These are phyloP conservation scores for Cephaloascus fragrans DNA, from an alignment of 805 yeast genomes.

Conservation along the genomic window DNA sequence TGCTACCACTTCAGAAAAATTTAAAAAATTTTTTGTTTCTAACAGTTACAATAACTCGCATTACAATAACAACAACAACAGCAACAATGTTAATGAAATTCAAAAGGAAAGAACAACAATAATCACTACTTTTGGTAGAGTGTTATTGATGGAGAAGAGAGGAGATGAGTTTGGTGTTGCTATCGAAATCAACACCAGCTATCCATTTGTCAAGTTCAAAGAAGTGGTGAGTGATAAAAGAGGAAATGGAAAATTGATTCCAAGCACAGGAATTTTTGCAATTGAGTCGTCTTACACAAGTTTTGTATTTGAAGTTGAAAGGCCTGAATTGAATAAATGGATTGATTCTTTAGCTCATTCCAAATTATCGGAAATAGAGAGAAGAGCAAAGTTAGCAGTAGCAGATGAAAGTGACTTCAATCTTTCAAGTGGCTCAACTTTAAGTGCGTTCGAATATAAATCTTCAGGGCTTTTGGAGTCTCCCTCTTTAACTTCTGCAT, in stretches of 20 bases:
- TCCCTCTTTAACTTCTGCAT: neutral
- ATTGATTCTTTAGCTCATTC: conserved; percentile 42
- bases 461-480: neutral
- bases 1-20: neutral
- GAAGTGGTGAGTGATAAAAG: conserved; percentile 39
- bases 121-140: conserved; percentile 56
- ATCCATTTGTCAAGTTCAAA: conserved; percentile 43
- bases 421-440: neutral
- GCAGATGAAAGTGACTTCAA: neutral
- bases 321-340: conserved; percentile 46
- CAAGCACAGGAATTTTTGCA: conserved; percentile 41
- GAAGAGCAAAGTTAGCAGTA: conserved; percentile 11
- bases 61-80: too few relatives aligned
- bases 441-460: neutral
- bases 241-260: conserved; percentile 18
- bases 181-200: conserved; percentile 44
- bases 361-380: conserved; percentile 37
- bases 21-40: neutral
- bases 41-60: neutral
- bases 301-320: conserved; percentile 47
- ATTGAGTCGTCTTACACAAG: conserved; percentile 46
- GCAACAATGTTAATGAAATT: conserved; percentile 15
- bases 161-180: conserved; percentile 34
- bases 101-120: conserved; percentile 40
- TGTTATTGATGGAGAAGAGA: conserved; percentile 38